Percentiles rank a stretch among this genome's conserved stretches.
These are phyloP conservation scores for Russula lepida DNA, from an alignment of 768 basidiomycete species.

Conservation along the genomic window DNA sequence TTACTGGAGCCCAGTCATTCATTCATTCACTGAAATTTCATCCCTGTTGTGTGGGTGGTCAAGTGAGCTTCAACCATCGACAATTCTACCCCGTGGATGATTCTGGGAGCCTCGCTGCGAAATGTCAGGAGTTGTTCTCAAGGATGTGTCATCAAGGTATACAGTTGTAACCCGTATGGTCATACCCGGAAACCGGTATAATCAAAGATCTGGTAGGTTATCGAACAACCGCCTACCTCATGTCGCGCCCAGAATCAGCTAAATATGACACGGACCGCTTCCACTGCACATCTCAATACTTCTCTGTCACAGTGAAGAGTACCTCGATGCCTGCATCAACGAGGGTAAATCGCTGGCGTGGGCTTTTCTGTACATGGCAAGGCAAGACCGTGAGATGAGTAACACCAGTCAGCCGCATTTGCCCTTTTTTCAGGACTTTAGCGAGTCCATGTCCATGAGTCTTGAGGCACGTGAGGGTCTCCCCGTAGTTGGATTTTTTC, in stretches of 20 bases:
- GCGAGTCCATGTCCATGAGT: not conserved
- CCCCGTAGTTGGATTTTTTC: too few relatives aligned
- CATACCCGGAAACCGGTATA: not conserved
- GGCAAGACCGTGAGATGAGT: not conserved
- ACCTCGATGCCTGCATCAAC: not conserved
- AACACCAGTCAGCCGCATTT: not conserved
- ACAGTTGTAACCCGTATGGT: too few relatives aligned
- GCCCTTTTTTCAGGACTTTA: not conserved
- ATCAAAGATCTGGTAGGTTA: too few relatives aligned
- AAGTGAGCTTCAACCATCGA: constrained; percentile 1
- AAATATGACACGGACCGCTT: not conserved
- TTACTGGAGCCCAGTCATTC: not conserved
- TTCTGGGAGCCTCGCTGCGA: not conserved
- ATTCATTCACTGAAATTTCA: not conserved
- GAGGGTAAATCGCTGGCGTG: too few relatives aligned
- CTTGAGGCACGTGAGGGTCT: too few relatives aligned
- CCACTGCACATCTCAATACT: not conserved
- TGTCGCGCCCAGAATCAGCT: not conserved
- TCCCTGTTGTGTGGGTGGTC: not conserved
- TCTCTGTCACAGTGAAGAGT: not conserved
- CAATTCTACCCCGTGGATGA: not conserved
- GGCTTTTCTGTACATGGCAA: not conserved
- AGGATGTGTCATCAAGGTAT: not conserved
- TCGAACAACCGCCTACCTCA: not conserved
- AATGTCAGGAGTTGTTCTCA: not conserved